phyloP scores from a whole-genome alignment of 208 protist species.

The Angomonas ambiguus region DNA sequence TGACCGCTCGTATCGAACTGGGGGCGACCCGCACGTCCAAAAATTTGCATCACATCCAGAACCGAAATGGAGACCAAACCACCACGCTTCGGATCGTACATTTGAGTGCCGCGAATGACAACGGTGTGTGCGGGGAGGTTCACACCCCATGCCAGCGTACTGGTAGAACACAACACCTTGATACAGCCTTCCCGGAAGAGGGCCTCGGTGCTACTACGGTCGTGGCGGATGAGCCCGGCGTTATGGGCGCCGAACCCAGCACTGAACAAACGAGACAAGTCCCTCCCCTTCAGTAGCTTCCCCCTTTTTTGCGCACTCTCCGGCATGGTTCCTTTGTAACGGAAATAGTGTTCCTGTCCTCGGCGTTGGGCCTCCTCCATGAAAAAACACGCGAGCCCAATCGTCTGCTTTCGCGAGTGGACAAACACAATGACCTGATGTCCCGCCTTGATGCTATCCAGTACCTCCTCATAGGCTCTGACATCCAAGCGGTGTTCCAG shows the following conservation, averaged over 20 bases:
- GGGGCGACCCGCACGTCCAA: slow-evolving; percentile 98
- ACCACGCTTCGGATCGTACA: slow-evolving; percentile 95
- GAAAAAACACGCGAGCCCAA: slow-evolving; percentile 88
- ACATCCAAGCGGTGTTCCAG: slow-evolving; percentile 62
- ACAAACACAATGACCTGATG: slow-evolving; percentile 99
- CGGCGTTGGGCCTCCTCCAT: slow-evolving; percentile 75
- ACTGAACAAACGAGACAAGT: slow-evolving; percentile 87
- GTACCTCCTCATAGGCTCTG: slow-evolving; percentile 76
- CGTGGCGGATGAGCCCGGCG: slow-evolving; percentile 94
- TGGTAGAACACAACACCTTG: slow-evolving; percentile 96
- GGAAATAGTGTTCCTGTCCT: slow-evolving; percentile 60
- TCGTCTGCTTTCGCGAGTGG: slow-evolving; percentile 97
- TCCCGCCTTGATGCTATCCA: slow-evolving; percentile 78
- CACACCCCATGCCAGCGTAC: slow-evolving; percentile 99
- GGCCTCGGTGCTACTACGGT: slow-evolving; percentile 94
- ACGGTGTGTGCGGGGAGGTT: slow-evolving; percentile 99
- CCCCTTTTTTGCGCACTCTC: slow-evolving; percentile 41
- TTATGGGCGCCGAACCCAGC: slow-evolving; percentile 95
- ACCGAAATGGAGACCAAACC: slow-evolving; percentile 96
- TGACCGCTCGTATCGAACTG: slow-evolving; percentile 98
- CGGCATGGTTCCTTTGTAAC: slow-evolving; percentile 35
- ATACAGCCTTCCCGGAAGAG: slow-evolving; percentile 94
- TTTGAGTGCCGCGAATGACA: slow-evolving; percentile 97
- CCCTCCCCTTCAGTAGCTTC: slow-evolving; percentile 65
- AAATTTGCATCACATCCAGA: slow-evolving; percentile 99